phyloP scores from a whole-genome alignment of 495 filamentous ascomycete genomes.

The Penicillium maclennaniae region DNA sequence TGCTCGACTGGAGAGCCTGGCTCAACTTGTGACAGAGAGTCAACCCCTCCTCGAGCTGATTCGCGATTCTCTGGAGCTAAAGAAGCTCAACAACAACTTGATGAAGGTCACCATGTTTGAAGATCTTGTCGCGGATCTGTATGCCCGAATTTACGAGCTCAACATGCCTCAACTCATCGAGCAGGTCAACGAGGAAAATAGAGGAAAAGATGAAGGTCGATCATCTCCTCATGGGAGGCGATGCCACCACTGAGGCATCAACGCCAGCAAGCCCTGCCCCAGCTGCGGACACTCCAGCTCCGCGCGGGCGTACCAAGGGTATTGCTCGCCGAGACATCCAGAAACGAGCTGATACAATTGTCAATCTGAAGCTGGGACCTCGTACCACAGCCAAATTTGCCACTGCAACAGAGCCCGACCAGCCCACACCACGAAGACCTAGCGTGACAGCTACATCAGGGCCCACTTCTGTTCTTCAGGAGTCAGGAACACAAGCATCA shows the following conservation, averaged over 20 bases:
- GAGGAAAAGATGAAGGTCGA: slow-evolving; percentile 58
- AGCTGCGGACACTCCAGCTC: slow-evolving; percentile 39
- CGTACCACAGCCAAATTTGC: slow-evolving; percentile 30
- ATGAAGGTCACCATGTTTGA: slow-evolving; percentile 84
- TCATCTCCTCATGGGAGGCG: slow-evolving; percentile 47
- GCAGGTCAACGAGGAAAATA: slow-evolving; percentile 49
- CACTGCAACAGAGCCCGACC: slow-evolving; percentile 22
- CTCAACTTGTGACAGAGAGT: slow-evolving; percentile 39
- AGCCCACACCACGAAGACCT: slow-evolving; percentile 8
- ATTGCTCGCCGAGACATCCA: slow-evolving; percentile 62
- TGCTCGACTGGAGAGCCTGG: slow-evolving; percentile 50
- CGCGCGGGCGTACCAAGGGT: slow-evolving; percentile 52
- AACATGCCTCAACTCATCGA: slow-evolving; percentile 46
- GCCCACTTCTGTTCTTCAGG: slow-evolving; percentile 16
- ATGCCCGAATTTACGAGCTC: slow-evolving; percentile 69
- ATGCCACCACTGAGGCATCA: slow-evolving; percentile 34
- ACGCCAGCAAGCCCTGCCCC: slow-evolving; percentile 34
- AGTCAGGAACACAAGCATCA: slow-evolving; percentile 1
- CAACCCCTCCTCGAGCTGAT: slow-evolving; percentile 61
- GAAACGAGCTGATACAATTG: slow-evolving; percentile 57
- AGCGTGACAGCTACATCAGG: slow-evolving; percentile 9
- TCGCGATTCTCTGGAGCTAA: slow-evolving; percentile 83
- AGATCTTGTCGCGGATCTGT: slow-evolving; percentile 84
- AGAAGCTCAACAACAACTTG: slow-evolving; percentile 78
- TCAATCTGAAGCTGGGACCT: slow-evolving; percentile 41